Evolutionary conservation across 2,329 filamentous ascomycete species (phyloP), one percentile per base, ranked within the genome.

Genomic region (Monosporascus sp.): DNA sequence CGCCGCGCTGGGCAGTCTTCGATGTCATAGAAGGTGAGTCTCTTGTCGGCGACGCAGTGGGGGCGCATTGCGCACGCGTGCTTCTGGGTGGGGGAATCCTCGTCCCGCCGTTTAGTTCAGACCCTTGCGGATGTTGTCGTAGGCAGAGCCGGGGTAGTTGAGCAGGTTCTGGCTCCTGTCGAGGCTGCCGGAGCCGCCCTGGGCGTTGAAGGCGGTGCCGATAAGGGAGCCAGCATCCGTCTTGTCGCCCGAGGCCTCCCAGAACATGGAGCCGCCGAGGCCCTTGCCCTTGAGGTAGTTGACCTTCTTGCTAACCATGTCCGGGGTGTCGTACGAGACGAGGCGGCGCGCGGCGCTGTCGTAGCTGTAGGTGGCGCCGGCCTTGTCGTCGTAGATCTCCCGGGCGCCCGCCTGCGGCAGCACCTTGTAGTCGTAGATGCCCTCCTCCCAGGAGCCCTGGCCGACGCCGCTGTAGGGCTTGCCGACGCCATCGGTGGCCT

Each of bases 221-320:
- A 88, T 85, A 60, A 94, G 71, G 58, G 84, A 88, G 3, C 78
- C 76, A 11, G 69, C 70, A 18, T 78, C 82, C 4, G 63, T 75
- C 62, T 79, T 79, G 67, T 95, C 90, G 7, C 78, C 83, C 55
- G 84, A 89, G 17, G 81, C 84, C 68, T 94, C 89, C 89, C 89
- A 95, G 80, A 89, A 95, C 88, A 94, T 93, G 31, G 81, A 84
- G 24, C 89, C 90, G 3, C 85, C 89, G 1, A 94, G 75, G 0
- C 82, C 78, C 51, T 77, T 75, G 48, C 70, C 63, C 68, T 79
- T 77, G 60, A 91, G 80, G 66, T 86, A 93, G 3, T 72, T 63
- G 5, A 83, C 82, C 73, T 94, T 95, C 59, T 72, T 65, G 49
- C 72, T 67, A 31, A 84, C 76, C 61, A 85, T 79, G 27, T 74